These are phyloP conservation scores for Hirschfeldia incana DNA, from an alignment of 345 rosid genomes.

Conservation along the genomic window DNA sequence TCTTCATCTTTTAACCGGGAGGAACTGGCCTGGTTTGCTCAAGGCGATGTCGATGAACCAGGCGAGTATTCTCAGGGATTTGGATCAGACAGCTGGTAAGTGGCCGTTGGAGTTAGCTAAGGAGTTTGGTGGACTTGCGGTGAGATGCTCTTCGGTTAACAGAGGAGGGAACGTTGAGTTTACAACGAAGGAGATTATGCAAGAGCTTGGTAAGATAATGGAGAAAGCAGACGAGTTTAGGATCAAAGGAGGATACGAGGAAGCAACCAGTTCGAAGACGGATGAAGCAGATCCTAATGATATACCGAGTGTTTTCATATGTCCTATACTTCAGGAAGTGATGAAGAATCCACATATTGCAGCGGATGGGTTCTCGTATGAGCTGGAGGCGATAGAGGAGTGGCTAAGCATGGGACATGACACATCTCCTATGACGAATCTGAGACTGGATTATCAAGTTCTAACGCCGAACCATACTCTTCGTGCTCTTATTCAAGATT, in stretches of 20 bases:
- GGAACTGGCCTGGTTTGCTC: background rate
- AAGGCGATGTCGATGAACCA: background rate
- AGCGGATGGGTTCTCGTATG: constrained; percentile 85
- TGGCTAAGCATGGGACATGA: constrained; percentile 72
- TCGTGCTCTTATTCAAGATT: constrained; percentile 67
- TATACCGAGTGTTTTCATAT: background rate
- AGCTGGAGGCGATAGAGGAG: constrained; percentile 68
- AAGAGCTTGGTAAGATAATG: background rate
- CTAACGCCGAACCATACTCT: constrained; percentile 73
- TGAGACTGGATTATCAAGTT: constrained; percentile 56
- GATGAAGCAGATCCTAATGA: background rate
- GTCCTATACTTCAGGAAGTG: constrained; percentile 31
- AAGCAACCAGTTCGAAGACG: background rate
- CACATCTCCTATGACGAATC: constrained; percentile 75
- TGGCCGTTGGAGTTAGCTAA: background rate
- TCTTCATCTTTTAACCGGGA: background rate
- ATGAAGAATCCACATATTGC: constrained; percentile 81
- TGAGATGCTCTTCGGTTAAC: background rate
- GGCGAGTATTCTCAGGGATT: background rate
- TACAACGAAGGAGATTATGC: background rate
- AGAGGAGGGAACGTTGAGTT: background rate
- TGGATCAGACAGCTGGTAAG: background rate
- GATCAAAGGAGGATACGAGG: background rate
- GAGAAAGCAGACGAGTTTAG: background rate
- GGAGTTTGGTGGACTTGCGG: background rate